These are phyloP conservation scores for Cenococcum geophilum DNA, from an alignment of 495 filamentous ascomycete genomes.

Conservation along the genomic window DNA sequence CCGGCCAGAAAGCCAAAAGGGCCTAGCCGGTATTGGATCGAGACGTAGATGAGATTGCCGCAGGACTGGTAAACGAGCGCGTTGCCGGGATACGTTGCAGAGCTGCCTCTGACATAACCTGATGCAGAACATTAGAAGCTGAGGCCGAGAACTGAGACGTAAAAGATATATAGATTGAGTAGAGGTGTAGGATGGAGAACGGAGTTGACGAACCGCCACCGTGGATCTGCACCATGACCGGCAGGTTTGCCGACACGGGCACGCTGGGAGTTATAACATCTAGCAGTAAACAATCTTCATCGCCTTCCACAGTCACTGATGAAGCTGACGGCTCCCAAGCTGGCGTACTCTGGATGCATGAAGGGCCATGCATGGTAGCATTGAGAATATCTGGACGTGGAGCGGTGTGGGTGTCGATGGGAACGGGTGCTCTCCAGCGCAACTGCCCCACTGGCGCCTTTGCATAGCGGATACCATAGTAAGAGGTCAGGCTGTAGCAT, in stretches of 20 bases:
- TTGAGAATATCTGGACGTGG: not conserved
- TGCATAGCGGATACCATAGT: not conserved
- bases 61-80: not conserved
- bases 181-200: no score
- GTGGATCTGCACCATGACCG: constrained; percentile 3
- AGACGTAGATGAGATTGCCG: constrained; percentile 31
- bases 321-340: not conserved
- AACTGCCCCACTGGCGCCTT: not conserved
- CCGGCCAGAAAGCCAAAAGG: constrained; percentile 59
- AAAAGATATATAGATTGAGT: no score
- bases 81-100: not conserved
- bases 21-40: constrained; percentile 46
- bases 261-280: not conserved
- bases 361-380: not conserved
- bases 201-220: not conserved
- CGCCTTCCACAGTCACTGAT: no score
- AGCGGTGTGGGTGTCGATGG: not conserved
- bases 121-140: no score
- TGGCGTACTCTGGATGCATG: not conserved
- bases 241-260: not conserved
- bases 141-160: no score
- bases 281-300: not conserved
- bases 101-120: not conserved
- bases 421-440: not conserved
- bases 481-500: not conserved